Base-by-base conservation (phyloP, 148 eudicot genomes). In the Rhododendron ovatum region DNA sequence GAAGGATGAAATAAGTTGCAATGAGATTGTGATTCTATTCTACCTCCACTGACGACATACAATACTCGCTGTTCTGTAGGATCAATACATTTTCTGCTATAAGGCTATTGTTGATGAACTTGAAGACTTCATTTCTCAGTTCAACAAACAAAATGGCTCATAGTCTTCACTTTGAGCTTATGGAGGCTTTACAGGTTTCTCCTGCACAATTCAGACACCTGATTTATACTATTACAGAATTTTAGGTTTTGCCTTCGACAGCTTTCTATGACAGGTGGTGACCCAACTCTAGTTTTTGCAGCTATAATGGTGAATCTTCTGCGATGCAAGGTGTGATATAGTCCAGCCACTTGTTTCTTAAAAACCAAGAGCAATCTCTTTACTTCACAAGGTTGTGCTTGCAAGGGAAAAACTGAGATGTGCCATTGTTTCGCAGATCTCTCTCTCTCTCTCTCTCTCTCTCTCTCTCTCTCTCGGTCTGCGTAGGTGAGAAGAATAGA, bases 61-160 rank as follows among this genome's bases (percentile, higher is more conserved):
- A 4, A 26, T 51, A 67, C 24, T 86, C n/a, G 35, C 80, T 82
- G 41, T 88, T 71, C 45, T 88, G 48, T 83, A 97, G 99, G 98
- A 95, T 47, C 99, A 97, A 88, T 95, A 92, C 83, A 43, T 83
- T 79, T 97, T 92, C 91, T 93, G 98, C 93, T 93, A 93, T 69
- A 87, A 91, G 87, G 96, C 87, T 5, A 88, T 97, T 78, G 83
- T 93, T 80, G 98, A 97, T 86, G 95, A 91, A 93, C 90, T 97
- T 84, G 91, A 93, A 89, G 95, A 93, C 88, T 94, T 95, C 84
- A 83, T 92, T 48, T 92, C 93, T 18, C 89, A 86, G 8, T 86
- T 84, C 80, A 89, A 86, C 69, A 83, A 85, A 51, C 84, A 30
- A 20, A 86, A 85, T 26, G 87, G 83, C 80, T 81, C 37, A 30